phyloP scores from a whole-genome alignment of 768 basidiomycete species.

The Boletus rubroflammeus region DNA sequence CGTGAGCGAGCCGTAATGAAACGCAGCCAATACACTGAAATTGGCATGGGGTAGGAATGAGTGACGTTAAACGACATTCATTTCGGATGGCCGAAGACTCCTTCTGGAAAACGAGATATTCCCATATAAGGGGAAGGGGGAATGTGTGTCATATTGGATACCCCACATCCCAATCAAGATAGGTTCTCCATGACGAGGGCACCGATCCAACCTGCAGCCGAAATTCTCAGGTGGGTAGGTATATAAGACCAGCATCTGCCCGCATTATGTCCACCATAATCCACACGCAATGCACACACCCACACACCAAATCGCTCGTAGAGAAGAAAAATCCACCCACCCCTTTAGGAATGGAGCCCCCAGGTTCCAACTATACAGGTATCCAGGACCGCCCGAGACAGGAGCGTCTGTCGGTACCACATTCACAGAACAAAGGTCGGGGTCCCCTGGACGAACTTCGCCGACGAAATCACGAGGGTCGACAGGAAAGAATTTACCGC shows the following conservation, averaged over 20 bases:
- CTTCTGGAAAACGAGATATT: constrained; percentile 3
- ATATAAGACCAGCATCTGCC: not conserved
- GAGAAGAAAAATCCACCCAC: constrained; percentile 37
- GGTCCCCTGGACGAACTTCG: constrained; percentile 37
- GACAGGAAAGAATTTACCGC: constrained; percentile 64
- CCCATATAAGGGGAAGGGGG: not conserved
- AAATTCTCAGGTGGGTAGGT: not conserved
- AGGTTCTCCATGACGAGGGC: not conserved
- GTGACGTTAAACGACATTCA: not conserved
- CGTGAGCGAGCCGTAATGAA: constrained; percentile 69
- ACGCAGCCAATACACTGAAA: constrained; percentile 60
- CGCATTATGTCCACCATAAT: constrained; percentile 6
- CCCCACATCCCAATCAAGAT: constrained; percentile 1
- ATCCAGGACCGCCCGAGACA: constrained; percentile 43
- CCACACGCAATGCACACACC: not conserved
- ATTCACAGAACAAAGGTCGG: constrained; percentile 48
- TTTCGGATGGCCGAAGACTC: constrained; percentile 16
- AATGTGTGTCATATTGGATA: not conserved
- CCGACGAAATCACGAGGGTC: constrained; percentile 70
- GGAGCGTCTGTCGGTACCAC: constrained; percentile 65
- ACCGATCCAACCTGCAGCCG: not conserved
- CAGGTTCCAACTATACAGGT: constrained; percentile 73
- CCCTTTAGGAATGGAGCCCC: constrained; percentile 75
- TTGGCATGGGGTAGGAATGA: not conserved
- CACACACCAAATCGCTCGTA: not conserved